Percentiles rank a stretch among this genome's conserved stretches.
Evolutionary conservation across 108 stramenopile species (phyloP).

Genomic region (Nitzschia inconspicua): DNA sequence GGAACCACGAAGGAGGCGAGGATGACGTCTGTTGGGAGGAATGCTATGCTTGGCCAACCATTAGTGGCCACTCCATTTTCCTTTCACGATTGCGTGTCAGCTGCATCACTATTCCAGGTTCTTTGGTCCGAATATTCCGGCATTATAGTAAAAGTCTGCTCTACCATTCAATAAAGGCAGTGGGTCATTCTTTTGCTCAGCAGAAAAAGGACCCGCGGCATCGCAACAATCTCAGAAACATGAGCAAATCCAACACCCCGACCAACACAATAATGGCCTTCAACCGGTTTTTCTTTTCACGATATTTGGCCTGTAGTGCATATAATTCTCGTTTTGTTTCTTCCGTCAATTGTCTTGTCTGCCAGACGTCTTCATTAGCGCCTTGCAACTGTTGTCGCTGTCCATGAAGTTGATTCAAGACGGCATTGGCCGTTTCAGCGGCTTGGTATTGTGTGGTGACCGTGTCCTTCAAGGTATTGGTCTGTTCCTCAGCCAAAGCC

Average conservation of each 20-base stretch:
- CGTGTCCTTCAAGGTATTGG: constrained; percentile 65
- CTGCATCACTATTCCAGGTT: too few relatives aligned
- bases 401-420: constrained; percentile 65
- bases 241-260: constrained; percentile 54
- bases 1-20: too few relatives aligned
- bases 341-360: constrained; percentile 75
- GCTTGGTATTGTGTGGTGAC: constrained; percentile 77
- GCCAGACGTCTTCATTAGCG: constrained; percentile 81
- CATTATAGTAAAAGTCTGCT: too few relatives aligned
- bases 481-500: constrained; percentile 75
- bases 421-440: constrained; percentile 73
- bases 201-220: constrained; percentile 88
- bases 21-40: too few relatives aligned
- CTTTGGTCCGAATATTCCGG: too few relatives aligned
- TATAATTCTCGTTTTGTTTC: constrained; percentile 66
- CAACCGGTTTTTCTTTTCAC: constrained; percentile 59
- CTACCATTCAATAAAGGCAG: too few relatives aligned
- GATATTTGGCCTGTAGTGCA: constrained; percentile 67
- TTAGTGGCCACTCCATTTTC: too few relatives aligned
- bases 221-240: constrained; percentile 72
- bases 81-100: too few relatives aligned
- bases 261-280: constrained; percentile 66
- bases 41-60: too few relatives aligned
- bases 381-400: constrained; percentile 81
- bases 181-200: too few relatives aligned